A percentile compares a stretch with the other conserved stretches of the same genome.
These are phyloP conservation scores for Colletotrichum incanum DNA, from an alignment of 2,329 filamentous ascomycete genomes.

Conservation along the genomic window DNA sequence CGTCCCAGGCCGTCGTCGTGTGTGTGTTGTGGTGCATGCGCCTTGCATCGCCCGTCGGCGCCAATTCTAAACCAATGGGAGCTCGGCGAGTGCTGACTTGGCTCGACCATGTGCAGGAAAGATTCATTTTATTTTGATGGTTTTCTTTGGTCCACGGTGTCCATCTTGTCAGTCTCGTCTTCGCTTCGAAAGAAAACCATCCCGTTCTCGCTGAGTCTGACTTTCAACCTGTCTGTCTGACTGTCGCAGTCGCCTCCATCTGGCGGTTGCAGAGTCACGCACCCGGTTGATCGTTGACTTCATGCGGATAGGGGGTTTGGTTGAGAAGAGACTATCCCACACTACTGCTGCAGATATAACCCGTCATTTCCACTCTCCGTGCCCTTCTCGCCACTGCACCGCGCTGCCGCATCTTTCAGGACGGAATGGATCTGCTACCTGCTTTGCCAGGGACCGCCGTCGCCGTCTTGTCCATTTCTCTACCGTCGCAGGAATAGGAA, in stretches of 20 bases:
- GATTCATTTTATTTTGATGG: constrained; percentile 18
- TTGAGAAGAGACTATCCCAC: constrained; percentile 1
- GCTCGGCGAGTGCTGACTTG: constrained; percentile 14
- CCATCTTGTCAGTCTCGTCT: neutral
- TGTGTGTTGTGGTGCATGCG: constrained; percentile 23
- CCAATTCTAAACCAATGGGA: constrained; percentile 37
- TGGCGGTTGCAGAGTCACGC: neutral
- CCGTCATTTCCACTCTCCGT: constrained; percentile 7
- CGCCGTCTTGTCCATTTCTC: too few species aligned
- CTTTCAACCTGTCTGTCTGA: neutral
- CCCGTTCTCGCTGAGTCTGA: neutral
- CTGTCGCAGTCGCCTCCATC: neutral
- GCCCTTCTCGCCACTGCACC: constrained; percentile 12
- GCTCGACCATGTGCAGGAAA: constrained; percentile 22
- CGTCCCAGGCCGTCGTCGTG: neutral
- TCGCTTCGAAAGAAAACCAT: neutral
- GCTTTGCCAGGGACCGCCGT: neutral
- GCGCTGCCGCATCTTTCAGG: neutral
- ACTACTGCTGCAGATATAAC: constrained; percentile 19
- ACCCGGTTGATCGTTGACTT: neutral
- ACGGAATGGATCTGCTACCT: constrained; percentile 4
- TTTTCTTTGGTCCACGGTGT: neutral
- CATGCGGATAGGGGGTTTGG: neutral
- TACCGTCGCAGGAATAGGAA: neutral
- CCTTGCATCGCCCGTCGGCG: constrained; percentile 36